A percentile compares a stretch with the other conserved stretches of the same genome.
Evolutionary conservation across 768 basidiomycete genomes (phyloP).

Genomic region (Rhodosporidiobolus odoratus): DNA sequence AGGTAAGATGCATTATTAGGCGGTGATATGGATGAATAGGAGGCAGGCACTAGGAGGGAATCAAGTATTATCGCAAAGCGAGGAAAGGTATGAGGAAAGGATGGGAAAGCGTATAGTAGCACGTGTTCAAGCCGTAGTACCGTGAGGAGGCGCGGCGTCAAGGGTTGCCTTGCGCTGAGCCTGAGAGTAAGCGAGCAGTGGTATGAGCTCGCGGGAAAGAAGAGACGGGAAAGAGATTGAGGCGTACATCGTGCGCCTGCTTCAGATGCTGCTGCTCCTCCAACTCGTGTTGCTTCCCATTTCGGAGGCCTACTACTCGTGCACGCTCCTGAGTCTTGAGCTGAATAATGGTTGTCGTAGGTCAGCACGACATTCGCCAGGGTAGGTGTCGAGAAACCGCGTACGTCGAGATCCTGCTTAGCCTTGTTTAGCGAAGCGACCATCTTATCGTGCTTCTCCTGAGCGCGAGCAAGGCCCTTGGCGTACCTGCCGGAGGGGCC

Average conservation of each 20-base stretch:
- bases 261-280: constrained; percentile 10
- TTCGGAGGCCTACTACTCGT: constrained; percentile 2
- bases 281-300: constrained; percentile 1
- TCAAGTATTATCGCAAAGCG: too few relatives aligned
- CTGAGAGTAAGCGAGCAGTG: not conserved
- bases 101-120: too few relatives aligned
- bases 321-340: constrained; percentile 9
- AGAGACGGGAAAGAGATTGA: not conserved
- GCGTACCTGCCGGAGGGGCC: constrained; percentile 12
- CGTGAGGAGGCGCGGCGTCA: too few relatives aligned
- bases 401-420: constrained; percentile 15
- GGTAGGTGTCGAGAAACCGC: not conserved
- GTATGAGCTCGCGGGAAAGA: not conserved
- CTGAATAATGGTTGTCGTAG: not conserved
- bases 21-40: too few relatives aligned
- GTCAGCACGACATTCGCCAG: not conserved
- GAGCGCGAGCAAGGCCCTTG: not conserved
- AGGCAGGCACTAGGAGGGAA: too few relatives aligned
- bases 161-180: not conserved
- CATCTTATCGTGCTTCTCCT: constrained; percentile 29
- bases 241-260: constrained; percentile 27
- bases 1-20: too few relatives aligned
- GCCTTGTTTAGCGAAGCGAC: constrained; percentile 25
- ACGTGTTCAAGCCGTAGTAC: too few relatives aligned
- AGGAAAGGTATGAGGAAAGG: too few relatives aligned